Base-by-base conservation (phyloP, 139 green algal genomes). In the Deuterostichococcus epilithicus region DNA sequence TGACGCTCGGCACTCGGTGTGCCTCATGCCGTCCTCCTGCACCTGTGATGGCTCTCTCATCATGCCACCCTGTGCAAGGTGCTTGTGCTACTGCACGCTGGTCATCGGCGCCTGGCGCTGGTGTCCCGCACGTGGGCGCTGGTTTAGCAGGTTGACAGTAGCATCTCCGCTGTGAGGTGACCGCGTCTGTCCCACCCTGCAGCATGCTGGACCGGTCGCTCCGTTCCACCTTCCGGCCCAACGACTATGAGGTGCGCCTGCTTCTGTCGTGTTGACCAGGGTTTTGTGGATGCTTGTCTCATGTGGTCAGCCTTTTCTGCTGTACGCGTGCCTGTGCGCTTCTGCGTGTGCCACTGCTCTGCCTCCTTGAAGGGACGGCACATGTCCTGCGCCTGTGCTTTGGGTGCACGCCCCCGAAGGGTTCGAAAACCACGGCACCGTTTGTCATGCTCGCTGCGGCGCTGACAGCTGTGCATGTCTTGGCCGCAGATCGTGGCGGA, bases 141-240 rank as follows among this genome's bases (percentile, higher is more conserved):
- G 35, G 32, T 36, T 20, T 38, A 44, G 2, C n/a, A 38, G 33
- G 3, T 37, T 39, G 18, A 45, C 63, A 66, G 52, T 23, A 66
- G 52, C 20, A 66, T 37, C 28, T 71, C 33, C 28, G 8, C 22
- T 8, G 32, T 44, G 33, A 39, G 8, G n/a, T 22, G 33, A 72
- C 13, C 58, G 26, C 25, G 28, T 1, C 58, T 1, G 58, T n/a
- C 63, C 30, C 22, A 1, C 63, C 30, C 66, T 39, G 66, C 66
- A 72, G 72, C 32, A 69, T 47, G 13, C 5, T 68, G 45, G 82
- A 82, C 37, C 80, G 83, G 25, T 73, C 74, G 15, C 28, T 80
- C 28, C 78, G 78, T 18, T 82, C 77, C 77, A 74, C 86, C 28
- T 88, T 81, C 58, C 44, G 44, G 36, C 83, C 83, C 5, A 82